These are phyloP conservation scores for Millerago galiae DNA, from an alignment of 805 yeast species.

Conservation along the genomic window DNA sequence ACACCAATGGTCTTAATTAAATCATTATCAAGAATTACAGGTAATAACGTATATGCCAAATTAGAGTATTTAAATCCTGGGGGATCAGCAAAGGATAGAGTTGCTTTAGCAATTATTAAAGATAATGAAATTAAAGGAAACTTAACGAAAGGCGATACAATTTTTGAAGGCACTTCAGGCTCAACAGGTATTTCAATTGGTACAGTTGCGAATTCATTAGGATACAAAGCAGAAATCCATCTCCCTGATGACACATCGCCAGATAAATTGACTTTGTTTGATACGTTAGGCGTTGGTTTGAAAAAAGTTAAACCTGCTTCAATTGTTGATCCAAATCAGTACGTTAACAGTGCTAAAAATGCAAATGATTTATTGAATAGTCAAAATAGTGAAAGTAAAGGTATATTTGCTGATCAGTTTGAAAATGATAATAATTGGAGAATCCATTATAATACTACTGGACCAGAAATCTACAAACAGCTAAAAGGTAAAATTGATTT, in stretches of 20 bases:
- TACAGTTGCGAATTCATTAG: constrained; percentile 79
- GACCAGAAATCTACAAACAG: constrained; percentile 87
- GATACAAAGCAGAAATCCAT: constrained; percentile 89
- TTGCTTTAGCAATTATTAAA: constrained; percentile 77
- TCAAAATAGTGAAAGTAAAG: constrained; percentile 36
- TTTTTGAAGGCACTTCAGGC: constrained; percentile 95
- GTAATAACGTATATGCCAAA: constrained; percentile 81
- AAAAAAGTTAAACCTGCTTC: constrained; percentile 91
- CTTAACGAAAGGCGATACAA: constrained; percentile 57
- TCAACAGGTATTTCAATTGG: constrained; percentile 96
- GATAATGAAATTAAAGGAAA: constrained; percentile 57
- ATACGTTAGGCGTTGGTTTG: constrained; percentile 72
- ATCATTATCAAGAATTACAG: constrained; percentile 66
- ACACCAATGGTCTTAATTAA: constrained; percentile 77
- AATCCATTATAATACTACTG: constrained; percentile 76
- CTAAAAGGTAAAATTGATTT: constrained; percentile 58
- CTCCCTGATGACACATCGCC: constrained; percentile 88
- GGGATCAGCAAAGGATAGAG: constrained; percentile 93
- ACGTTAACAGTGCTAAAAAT: constrained; percentile 78
- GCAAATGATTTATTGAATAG: constrained; percentile 47
- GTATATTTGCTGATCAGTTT: constrained; percentile 91
- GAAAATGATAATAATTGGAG: constrained; percentile 91
- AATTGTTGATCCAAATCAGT: constrained; percentile 88
- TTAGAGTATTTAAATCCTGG: constrained; percentile 85
- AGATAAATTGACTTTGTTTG: constrained; percentile 71